phyloP scores from a whole-genome alignment of 306 rosid species.

The Castanospermum australe region DNA sequence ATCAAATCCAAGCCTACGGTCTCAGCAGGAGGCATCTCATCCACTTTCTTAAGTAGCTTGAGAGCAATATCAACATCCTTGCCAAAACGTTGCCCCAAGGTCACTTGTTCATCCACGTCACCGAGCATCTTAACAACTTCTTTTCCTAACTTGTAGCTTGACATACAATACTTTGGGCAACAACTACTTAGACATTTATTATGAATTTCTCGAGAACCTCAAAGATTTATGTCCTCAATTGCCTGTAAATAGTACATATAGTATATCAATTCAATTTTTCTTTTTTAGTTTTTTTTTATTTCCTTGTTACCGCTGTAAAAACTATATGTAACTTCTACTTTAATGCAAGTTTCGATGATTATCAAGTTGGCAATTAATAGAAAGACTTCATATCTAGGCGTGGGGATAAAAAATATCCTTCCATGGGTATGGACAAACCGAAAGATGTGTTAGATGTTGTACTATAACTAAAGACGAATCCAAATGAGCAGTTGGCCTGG shows the following conservation, averaged over 20 bases:
- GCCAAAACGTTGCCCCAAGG: fast-evolving
- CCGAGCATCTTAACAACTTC: neutral
- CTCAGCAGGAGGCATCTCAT: neutral
- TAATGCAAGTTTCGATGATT: too few species aligned
- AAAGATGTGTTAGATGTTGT: too few species aligned
- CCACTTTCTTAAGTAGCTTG: neutral
- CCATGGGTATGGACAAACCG: too few species aligned
- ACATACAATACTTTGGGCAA: neutral
- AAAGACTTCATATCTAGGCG: too few species aligned
- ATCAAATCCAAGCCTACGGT: constrained; percentile 12
- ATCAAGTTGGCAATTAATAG: too few species aligned
- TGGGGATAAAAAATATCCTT: too few species aligned
- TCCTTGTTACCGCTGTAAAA: too few species aligned
- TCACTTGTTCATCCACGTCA: neutral
- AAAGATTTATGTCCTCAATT: neutral
- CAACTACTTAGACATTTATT: neutral
- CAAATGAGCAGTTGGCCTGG: too few species aligned
- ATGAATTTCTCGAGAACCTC: neutral
- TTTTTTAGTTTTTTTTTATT: too few species aligned
- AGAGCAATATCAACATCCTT: neutral
- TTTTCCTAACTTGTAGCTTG: constrained; percentile 17
- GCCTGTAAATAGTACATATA: neutral
- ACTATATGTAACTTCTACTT: too few species aligned
- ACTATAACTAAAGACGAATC: too few species aligned
- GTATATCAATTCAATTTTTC: too few species aligned